Base-by-base conservation (phyloP, 768 basidiomycete species). In the Tricholoma hemisulphureum region DNA sequence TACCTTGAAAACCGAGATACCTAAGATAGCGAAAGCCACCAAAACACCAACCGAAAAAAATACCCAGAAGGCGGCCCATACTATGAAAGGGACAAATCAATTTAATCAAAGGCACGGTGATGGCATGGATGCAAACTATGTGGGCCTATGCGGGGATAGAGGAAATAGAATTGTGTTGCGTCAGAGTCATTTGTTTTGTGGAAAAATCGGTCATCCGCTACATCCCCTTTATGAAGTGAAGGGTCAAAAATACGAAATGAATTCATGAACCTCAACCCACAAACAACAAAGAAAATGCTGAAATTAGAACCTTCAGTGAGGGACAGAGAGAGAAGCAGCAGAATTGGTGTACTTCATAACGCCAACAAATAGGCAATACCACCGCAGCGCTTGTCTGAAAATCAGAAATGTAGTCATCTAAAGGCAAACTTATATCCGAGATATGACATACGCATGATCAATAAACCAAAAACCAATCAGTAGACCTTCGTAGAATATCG, bases 381-480 rank as follows among this genome's bases (percentile, higher is more conserved):
- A 93, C 54, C 95, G 80, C 55, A 96, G 73, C 43, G 90, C 88
- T 73, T 86, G 86, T 41, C 87, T 95, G 62, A 14, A 66, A 28
- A 41, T 55, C 24, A 52, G 31, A 43, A 43, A 54, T 56, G 14
- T 11, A 59, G 8, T 31, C 34, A 8, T 14, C 9, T 7, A 28
- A 8, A 32, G 51, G 28, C 8, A 34, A 37, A 16, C 6, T 14
- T 28, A 10, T 14, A 48, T 28, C 29, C 6, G n/a, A 49, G 23
- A n/a, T 20, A 26, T 51, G 24, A 79, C 87, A 63, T 71, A 89
- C 93, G 81, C 94, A 70, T 98, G 95, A 67, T 88, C 93, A 43
- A 95, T 85, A 69, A 96, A 97, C 95, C 95, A 97, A 63, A 98
- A 91, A 0, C 92, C 95, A 56, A 98, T 83, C 48, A 98, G 77